Evolutionary conservation across 2,329 filamentous ascomycete species (phyloP), one percentile per base, ranked within the genome.

Genomic region (Rhinocladiella mackenziei): DNA sequence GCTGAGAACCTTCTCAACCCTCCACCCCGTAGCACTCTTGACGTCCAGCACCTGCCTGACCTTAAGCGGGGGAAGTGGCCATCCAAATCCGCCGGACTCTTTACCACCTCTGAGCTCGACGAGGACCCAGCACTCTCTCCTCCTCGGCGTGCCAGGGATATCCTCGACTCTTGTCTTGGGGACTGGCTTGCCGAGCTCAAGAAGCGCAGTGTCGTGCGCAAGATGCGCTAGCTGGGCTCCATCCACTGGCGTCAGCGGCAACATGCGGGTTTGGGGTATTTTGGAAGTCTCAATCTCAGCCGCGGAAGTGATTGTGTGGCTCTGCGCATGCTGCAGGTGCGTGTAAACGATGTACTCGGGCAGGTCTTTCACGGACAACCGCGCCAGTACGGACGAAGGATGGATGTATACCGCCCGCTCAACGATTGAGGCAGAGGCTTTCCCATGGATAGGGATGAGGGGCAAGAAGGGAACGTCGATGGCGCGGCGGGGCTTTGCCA

Each of bases 401-500:
- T 97, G 92, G 32, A 97, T 78, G 61, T 86, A 97, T 2, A 96
- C 88, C 22, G 83, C 81, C 43, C 76, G 75, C 40, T 86, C 80
- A 1, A 78, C 61, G 62, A 49, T 87, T 1, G 46, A 37, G n/a
- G 42, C 13, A 11, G 14, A 6, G 4, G 19, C 5, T 13, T 15
- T 15, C 18, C 43, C 45, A 26, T 46, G 45, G 10, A 56, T 25
- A 72, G 88, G 82, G 55, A 89, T 80, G 3, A 98, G 80, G 0
- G 92, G 89, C 5, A 94, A 65, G 61, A 97, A 98, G 0, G 91
- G 86, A 2, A 97, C 86, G 56, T 97, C 89, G 53, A 92, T 94
- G 1, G 89, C 86, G n/a, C 89, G 80, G 38, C 80, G 81, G 0
- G 89, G 86, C 50, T 85, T 87, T 13, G 83, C 75, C 33, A 73